Base-by-base conservation (phyloP, 2,329 filamentous ascomycete genomes). In the Xylariaceae sp. region DNA sequence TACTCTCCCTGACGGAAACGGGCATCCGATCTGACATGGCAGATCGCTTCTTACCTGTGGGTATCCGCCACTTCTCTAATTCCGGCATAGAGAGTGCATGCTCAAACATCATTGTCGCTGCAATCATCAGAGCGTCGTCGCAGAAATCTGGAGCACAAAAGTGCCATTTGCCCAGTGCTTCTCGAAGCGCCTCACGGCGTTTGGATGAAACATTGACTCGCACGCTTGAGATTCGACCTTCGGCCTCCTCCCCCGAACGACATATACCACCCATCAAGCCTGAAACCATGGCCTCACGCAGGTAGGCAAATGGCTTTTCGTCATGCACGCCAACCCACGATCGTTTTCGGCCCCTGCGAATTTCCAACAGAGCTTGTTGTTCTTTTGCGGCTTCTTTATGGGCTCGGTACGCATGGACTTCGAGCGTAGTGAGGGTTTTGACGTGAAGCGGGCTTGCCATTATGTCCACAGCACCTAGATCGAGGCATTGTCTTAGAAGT, bases 271-370 rank as follows among this genome's bases (percentile, higher is more conserved):
- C 86, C 88, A 96, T 94, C 49, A 96, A 77, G 49, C 85, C 85
- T 1, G 90, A 94, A 5, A 96, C 91, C 90, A 96, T 96, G 44
- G 88, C 89, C 71, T 96, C 91, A 52, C 91, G 80, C 47, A 96
- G 72, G 69, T 96, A 96, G 14, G 89, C 85, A 71, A 90, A 96
- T 1, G 90, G 90, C 65, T 91, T 87, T 59, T 89, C 82, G 58
- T 92, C 88, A 62, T 89, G 82, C 11, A 95, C 80, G 22, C 91
- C 90, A 39, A 96, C 90, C 91, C 91, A 96, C 0, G 91, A 96
- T 46, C 90, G 82, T 68, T 95, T 95, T 48, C 90, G 81, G 40
- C 85, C 83, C 58, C 86, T 83, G 62, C 86, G 86, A 51, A 86
- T 75, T 52, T 87, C 86, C 49, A 90, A 66, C 53, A 90, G 78